Evolutionary conservation across 345 rosid species (phyloP).

Genomic region (Erysimum cheiranthoides): DNA sequence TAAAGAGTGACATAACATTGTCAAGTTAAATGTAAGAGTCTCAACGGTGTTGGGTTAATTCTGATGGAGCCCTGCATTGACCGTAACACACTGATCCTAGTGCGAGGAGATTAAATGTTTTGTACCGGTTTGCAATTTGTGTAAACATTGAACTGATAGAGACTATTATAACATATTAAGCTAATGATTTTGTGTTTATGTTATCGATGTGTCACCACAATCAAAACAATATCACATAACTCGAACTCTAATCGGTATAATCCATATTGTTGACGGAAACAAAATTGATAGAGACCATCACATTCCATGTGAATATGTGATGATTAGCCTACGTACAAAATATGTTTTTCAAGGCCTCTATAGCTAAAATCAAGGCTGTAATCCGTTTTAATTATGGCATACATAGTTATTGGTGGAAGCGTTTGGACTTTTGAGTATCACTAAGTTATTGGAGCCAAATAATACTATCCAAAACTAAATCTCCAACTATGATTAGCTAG

Average conservation of each 20-base stretch:
- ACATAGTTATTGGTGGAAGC: conserved; percentile 7
- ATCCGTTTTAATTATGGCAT: not conserved
- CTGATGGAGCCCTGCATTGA: conserved; percentile 15
- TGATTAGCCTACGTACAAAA: not conserved
- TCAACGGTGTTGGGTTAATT: not conserved
- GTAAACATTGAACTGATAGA: not conserved
- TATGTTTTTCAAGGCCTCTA: not conserved
- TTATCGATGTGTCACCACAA: too few relatives aligned
- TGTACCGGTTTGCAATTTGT: not conserved
- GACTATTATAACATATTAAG: not conserved
- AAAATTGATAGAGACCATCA: not conserved
- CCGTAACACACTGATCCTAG: not conserved
- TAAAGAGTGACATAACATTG: conserved; percentile 29
- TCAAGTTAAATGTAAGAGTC: conserved; percentile 18
- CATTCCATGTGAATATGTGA: too few relatives aligned
- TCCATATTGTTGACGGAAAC: not conserved
- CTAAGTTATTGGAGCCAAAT: not conserved
- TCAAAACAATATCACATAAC: too few relatives aligned
- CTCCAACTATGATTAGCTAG: not conserved
- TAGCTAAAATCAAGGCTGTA: conserved; percentile 9
- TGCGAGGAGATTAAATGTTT: not conserved
- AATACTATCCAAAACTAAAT: not conserved
- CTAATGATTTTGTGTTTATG: too few relatives aligned
- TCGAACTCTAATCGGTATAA: not conserved
- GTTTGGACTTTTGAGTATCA: not conserved